These are phyloP conservation scores for Cyberlindnera suaveolens DNA, from an alignment of 805 yeast species.

Conservation along the genomic window DNA sequence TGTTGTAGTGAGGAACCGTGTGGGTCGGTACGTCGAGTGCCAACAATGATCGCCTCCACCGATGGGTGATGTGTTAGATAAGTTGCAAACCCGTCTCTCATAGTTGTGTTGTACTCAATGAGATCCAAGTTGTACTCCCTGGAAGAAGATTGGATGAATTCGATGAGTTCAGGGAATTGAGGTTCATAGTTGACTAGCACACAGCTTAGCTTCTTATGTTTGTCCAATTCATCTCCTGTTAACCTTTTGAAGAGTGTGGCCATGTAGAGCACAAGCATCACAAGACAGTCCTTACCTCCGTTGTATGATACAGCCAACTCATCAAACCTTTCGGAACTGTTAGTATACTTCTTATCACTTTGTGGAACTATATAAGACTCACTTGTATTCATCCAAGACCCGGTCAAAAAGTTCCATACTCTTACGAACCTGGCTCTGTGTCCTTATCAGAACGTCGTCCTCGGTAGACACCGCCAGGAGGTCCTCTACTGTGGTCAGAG, in stretches of 20 bases:
- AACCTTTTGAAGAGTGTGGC: conserved; percentile 40
- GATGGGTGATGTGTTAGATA: conserved; percentile 48
- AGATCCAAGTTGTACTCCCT: conserved; percentile 47
- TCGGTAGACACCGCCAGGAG: neutral
- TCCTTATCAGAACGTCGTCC: conserved; percentile 1
- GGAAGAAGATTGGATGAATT: conserved; percentile 55
- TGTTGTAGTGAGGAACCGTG: conserved; percentile 53
- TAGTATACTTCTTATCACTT: neutral
- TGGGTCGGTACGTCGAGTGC: conserved; percentile 86
- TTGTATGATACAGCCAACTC: conserved; percentile 80
- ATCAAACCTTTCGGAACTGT: conserved; percentile 9
- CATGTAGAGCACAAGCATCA: conserved; percentile 69
- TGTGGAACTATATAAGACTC: neutral
- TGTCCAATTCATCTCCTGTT: conserved; percentile 5
- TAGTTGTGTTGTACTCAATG: conserved; percentile 27
- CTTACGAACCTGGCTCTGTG: conserved; percentile 6
- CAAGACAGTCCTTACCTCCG: conserved; percentile 96
- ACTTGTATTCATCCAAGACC: conserved; percentile 5
- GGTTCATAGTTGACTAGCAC: conserved; percentile 73
- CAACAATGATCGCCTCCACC: conserved; percentile 76
- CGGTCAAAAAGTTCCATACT: conserved; percentile 3
- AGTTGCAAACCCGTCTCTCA: conserved; percentile 64
- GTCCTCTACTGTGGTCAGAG: neutral
- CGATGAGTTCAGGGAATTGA: conserved; percentile 65
- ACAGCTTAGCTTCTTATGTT: conserved; percentile 36